Percentiles rank a stretch among this genome's conserved stretches.
phyloP scores from a whole-genome alignment of 2,329 filamentous ascomycete species.

The Aspergillus tubingensis region DNA sequence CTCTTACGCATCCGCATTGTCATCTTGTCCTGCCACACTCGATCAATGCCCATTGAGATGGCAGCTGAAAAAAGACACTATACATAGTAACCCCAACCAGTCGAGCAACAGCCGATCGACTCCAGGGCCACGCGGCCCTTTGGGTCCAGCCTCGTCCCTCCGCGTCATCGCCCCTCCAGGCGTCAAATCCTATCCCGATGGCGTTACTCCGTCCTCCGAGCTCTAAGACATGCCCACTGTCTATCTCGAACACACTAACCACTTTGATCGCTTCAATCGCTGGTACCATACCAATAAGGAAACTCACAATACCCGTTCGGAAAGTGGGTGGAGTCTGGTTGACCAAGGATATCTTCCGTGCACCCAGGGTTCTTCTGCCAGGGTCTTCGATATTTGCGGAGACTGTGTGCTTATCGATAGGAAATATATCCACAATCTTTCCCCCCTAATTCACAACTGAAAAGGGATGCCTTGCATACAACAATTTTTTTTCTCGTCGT shows the following conservation, averaged over 20 bases:
- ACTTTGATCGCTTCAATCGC: background rate
- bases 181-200: conserved; percentile 4
- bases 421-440: no score
- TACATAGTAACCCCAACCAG: background rate
- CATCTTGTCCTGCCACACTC: background rate
- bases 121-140: conserved; percentile 10
- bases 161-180: conserved; percentile 7
- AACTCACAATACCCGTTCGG: background rate
- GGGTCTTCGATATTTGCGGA: background rate
- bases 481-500: no score
- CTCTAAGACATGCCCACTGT: background rate
- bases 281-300: background rate
- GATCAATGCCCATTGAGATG: background rate
- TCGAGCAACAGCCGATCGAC: background rate
- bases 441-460: no score
- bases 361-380: background rate
- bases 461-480: no score
- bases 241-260: background rate
- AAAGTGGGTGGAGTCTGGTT: background rate
- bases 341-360: background rate
- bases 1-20: no score
- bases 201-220: background rate
- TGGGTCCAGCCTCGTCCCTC: conserved; percentile 8
- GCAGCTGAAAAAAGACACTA: background rate
- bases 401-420: background rate